Conservation (phyloP, 2,329 filamentous ascomycete genomes). For the Epichloe coenophiala region DNA sequence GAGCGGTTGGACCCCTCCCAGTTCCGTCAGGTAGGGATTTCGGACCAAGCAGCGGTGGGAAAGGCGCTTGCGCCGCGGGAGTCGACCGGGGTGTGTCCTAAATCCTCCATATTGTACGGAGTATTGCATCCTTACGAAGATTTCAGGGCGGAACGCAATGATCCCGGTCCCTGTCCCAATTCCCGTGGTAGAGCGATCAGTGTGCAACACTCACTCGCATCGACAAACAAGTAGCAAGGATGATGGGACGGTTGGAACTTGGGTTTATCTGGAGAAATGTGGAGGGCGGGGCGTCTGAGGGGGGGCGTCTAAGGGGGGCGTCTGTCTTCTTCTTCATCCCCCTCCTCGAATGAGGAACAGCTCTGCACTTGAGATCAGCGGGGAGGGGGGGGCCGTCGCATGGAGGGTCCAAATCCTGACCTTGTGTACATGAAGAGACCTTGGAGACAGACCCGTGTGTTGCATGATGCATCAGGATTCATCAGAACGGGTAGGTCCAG, state of each 20-base stretch:
- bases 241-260: slow-evolving; percentile 1
- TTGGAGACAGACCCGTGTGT: neutral
- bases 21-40: slow-evolving; percentile 4
- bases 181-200: neutral
- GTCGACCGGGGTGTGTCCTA: slow-evolving; percentile 3
- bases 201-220: too few species aligned
- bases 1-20: neutral
- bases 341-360: too few species aligned
- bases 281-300: neutral
- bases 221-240: too few species aligned
- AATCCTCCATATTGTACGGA: slow-evolving; percentile 5
- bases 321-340: too few species aligned
- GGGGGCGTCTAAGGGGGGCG: too few species aligned
- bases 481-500: too few species aligned
- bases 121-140: neutral
- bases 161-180: neutral
- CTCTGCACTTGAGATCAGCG: neutral
- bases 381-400: neutral
- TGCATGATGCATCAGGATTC: too few species aligned
- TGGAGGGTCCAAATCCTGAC: too few species aligned
- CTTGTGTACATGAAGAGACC: neutral
- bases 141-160: neutral
- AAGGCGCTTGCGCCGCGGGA: slow-evolving; percentile 1
- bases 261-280: slow-evolving; percentile 7
- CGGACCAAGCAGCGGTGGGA: neutral